Evolutionary conservation across 2,329 filamentous ascomycete genomes (phyloP).

Genomic region (Aspergillus unguis): DNA sequence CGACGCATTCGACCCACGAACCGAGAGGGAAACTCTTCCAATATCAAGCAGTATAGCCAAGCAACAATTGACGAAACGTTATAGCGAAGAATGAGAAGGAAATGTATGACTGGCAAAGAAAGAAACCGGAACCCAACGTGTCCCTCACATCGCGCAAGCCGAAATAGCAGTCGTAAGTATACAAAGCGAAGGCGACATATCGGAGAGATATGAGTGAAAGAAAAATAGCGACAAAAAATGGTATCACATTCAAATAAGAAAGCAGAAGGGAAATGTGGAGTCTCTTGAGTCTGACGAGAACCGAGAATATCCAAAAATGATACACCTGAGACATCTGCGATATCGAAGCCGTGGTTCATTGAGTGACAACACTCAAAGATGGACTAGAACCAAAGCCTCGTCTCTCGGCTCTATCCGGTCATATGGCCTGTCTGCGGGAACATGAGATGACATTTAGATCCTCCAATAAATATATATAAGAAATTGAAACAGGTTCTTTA

Average conservation of each 20-base stretch:
- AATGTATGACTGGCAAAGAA: neutral
- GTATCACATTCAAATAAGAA: constrained; percentile 7
- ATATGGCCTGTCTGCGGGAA: neutral
- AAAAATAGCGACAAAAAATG: constrained; percentile 2
- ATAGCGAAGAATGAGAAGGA: constrained; percentile 1
- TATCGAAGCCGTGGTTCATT: no score
- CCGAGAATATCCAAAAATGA: neutral
- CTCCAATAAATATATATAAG: constrained; percentile 8
- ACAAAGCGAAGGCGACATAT: constrained; percentile 7
- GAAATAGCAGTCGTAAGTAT: constrained; percentile 11
- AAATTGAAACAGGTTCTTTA: neutral
- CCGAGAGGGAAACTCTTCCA: constrained; percentile 5
- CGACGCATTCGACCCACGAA: constrained; percentile 8
- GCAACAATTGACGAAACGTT: neutral
- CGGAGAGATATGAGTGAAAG: neutral
- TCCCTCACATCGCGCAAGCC: neutral
- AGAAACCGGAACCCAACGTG: constrained; percentile 1
- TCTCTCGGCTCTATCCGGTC: neutral
- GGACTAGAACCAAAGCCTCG: neutral
- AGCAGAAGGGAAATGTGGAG: neutral
- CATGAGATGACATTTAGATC: neutral
- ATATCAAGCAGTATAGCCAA: constrained; percentile 8
- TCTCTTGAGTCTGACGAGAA: neutral
- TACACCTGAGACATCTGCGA: no score
- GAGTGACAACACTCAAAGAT: neutral